A percentile compares a stretch with the other conserved stretches of the same genome.
These are phyloP conservation scores for Scutellaria barbata DNA, from an alignment of 257 asterid genomes.

Conservation along the genomic window DNA sequence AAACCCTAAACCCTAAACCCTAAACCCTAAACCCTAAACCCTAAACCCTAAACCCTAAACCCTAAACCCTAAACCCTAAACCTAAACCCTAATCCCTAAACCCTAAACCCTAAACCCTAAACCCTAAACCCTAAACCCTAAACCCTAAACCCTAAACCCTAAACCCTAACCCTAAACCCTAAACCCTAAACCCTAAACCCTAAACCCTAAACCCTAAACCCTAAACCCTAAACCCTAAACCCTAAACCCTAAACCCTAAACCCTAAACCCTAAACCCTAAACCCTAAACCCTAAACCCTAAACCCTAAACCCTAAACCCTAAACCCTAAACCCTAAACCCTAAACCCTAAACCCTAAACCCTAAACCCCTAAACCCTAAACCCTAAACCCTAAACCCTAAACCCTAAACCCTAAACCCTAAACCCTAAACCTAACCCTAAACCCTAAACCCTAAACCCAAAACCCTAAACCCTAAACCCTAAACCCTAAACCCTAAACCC, in stretches of 20 bases:
- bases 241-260: not conserved
- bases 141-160: not conserved
- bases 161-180: not conserved
- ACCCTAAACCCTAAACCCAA: not conserved
- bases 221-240: constrained; percentile 1
- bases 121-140: not conserved
- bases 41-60: constrained; percentile 9
- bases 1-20: not conserved
- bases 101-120: not conserved
- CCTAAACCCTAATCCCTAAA: not conserved
- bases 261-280: not conserved
- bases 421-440: constrained; percentile 3
- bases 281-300: not conserved
- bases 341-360: not conserved
- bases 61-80: constrained; percentile 11
- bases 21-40: not conserved
- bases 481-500: not conserved
- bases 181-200: not conserved
- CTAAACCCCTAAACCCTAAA: not conserved
- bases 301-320: constrained; percentile 3
- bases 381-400: not conserved
- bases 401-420: not conserved
- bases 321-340: not conserved
- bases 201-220: constrained; percentile 1
- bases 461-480: not conserved